Evolutionary conservation across 441 rosid genomes (phyloP).

Genomic region (Pelargonium cotyledonis): DNA sequence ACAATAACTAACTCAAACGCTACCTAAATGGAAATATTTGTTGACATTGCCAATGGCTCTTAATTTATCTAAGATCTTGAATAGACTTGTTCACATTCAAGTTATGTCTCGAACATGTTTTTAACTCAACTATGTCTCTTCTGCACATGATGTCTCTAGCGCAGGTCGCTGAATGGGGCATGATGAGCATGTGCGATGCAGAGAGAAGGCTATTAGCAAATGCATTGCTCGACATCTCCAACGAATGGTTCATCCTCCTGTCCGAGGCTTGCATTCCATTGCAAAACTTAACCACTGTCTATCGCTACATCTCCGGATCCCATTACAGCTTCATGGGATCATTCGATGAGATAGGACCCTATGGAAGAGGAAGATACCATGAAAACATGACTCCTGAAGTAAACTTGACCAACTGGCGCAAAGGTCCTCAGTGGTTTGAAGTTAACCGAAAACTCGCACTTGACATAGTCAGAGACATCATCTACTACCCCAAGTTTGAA

Average conservation of each 20-base stretch:
- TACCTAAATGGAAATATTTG: no score
- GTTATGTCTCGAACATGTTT: no score
- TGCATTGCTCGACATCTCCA: conserved; percentile 80
- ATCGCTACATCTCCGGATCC: conserved; percentile 57
- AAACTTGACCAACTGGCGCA: conserved; percentile 69
- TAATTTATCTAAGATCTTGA: no score
- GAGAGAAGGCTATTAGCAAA: conserved; percentile 86
- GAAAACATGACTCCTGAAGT: conserved; percentile 59
- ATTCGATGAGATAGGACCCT: conserved; percentile 68
- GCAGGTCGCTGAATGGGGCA: conserved; percentile 85
- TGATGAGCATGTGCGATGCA: conserved; percentile 91
- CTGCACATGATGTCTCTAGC: background rate
- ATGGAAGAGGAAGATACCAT: conserved; percentile 75
- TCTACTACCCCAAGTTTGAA: conserved; percentile 68
- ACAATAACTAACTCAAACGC: no score
- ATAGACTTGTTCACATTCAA: no score
- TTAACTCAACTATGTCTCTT: background rate
- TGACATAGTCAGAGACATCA: conserved; percentile 48
- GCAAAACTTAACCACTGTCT: conserved; percentile 53
- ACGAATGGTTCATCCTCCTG: conserved; percentile 81
- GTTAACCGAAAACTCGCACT: conserved; percentile 58
- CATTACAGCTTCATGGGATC: conserved; percentile 70
- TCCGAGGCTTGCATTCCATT: conserved; percentile 92
- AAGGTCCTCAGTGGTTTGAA: conserved; percentile 97
- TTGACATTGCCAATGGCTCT: no score